Percentiles rank a stretch among this genome's conserved stretches.
Evolutionary conservation across 441 rosid species (phyloP).

Genomic region (Omphalea diandra): DNA sequence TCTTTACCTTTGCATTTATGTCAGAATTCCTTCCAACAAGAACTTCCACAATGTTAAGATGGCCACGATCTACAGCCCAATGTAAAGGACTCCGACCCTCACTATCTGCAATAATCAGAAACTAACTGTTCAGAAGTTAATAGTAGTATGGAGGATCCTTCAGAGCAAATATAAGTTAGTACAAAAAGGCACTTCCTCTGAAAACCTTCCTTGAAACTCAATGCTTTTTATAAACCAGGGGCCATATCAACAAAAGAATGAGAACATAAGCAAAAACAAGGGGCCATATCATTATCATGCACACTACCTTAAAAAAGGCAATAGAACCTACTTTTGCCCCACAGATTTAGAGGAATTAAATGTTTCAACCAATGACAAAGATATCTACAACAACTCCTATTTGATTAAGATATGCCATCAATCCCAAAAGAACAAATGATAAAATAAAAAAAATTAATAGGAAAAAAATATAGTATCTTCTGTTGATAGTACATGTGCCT

Average conservation of each 20-base stretch:
- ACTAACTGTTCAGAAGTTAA: slow-evolving; percentile 18
- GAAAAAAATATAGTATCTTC: background rate
- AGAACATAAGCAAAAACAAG: background rate
- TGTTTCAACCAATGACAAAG: background rate
- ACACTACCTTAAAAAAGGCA: no score
- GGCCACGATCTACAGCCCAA: slow-evolving; percentile 99
- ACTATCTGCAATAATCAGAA: slow-evolving; percentile 59
- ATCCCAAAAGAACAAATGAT: background rate
- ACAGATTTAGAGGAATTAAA: background rate
- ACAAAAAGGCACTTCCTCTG: background rate
- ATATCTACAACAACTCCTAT: background rate
- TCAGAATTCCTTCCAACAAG: slow-evolving; percentile 66
- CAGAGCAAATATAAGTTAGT: background rate
- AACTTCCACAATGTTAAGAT: slow-evolving; percentile 47
- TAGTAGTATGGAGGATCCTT: background rate
- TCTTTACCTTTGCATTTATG: slow-evolving; percentile 73
- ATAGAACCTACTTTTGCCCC: background rate
- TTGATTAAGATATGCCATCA: slow-evolving; percentile 5
- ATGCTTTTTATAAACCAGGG: background rate
- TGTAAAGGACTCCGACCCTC: slow-evolving; percentile 94
- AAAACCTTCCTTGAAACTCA: background rate
- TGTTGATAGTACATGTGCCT: background rate
- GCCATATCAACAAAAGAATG: background rate
- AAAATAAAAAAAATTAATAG: background rate
- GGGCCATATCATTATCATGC: no score